Evolutionary conservation across 148 eudicot genomes (phyloP).

Genomic region (Cornus controversa): DNA sequence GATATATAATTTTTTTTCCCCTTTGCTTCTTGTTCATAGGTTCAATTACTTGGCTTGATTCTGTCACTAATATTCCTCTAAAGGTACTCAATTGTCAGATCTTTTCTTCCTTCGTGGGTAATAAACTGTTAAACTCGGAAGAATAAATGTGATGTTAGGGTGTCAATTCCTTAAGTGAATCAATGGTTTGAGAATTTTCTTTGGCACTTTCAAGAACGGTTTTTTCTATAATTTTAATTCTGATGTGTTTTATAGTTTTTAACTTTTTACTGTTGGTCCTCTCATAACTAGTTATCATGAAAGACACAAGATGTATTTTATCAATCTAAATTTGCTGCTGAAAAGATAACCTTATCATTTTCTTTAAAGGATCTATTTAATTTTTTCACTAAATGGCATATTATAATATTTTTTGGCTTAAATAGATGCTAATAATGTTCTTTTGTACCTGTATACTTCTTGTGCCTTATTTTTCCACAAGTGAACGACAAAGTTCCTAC

Average conservation of each 20-base stretch:
- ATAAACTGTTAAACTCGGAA: too few relatives aligned
- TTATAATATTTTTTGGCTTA: too few relatives aligned
- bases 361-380: too few relatives aligned
- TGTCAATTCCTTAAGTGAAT: not conserved
- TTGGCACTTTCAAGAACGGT: not conserved
- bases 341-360: too few relatives aligned
- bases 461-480: too few relatives aligned
- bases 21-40: conserved; percentile 39
- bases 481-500: too few relatives aligned
- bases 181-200: not conserved
- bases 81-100: conserved; percentile 44
- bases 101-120: not conserved
- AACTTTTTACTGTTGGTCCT: not conserved
- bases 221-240: not conserved
- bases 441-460: too few relatives aligned
- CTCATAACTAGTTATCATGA: not conserved
- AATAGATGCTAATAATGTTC: too few relatives aligned
- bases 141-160: not conserved
- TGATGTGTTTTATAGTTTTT: not conserved
- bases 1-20: conserved; percentile 11
- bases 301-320: not conserved
- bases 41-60: conserved; percentile 88
- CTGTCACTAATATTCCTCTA: conserved; percentile 81
- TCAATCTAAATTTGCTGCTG: not conserved
- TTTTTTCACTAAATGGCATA: too few relatives aligned